These are phyloP conservation scores for Leersia perrieri DNA, from an alignment of 176 grass and related monocot genomes.

Conservation along the genomic window DNA sequence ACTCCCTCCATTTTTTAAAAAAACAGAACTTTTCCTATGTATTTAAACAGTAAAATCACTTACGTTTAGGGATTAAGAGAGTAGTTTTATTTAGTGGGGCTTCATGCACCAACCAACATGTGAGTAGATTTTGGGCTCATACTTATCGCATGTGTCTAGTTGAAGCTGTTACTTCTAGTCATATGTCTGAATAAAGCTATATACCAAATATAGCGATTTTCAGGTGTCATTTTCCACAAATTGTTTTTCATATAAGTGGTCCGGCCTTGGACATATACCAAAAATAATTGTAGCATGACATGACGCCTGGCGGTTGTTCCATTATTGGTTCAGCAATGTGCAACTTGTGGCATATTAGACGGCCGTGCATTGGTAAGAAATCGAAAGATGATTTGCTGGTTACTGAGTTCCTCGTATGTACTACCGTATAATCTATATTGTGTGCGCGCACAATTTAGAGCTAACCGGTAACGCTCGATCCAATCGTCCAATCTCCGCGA, in stretches of 20 bases:
- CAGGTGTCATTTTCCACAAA: not conserved
- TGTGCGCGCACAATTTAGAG: not conserved
- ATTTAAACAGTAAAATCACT: too few species aligned
- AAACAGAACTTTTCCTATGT: too few species aligned
- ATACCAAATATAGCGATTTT: not conserved
- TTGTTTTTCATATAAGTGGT: not conserved
- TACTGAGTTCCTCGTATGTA: not conserved
- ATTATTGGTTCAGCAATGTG: not conserved
- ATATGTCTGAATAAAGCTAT: not conserved
- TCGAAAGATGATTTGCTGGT: not conserved
- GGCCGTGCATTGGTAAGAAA: not conserved
- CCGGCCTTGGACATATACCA: not conserved
- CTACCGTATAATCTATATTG: not conserved
- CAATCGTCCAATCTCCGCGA: too few species aligned
- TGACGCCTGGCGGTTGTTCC: not conserved
- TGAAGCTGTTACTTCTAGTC: not conserved
- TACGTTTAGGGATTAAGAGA: too few species aligned
- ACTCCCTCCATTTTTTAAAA: too few species aligned
- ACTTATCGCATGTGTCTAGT: too few species aligned
- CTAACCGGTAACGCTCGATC: too few species aligned
- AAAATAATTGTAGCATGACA: not conserved
- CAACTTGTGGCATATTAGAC: not conserved
- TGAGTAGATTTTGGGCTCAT: not conserved
- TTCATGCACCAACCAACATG: not conserved
- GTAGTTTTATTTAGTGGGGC: too few species aligned